A percentile compares a stretch with the other conserved stretches of the same genome.
Evolutionary conservation across 805 yeast genomes (phyloP).

Genomic region (Pichia nanzhaoensis): DNA sequence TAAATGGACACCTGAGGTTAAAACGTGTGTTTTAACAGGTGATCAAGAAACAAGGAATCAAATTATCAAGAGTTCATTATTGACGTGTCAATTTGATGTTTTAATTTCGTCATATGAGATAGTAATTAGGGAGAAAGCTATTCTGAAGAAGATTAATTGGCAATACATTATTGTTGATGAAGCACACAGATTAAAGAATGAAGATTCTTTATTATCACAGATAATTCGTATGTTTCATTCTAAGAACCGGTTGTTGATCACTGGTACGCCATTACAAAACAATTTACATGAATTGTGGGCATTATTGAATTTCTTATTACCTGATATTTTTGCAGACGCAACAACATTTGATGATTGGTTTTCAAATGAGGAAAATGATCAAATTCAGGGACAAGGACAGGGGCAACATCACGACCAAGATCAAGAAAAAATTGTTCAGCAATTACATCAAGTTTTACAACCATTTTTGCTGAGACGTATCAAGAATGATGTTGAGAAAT

Average conservation of each 20-base stretch:
- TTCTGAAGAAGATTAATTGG: conserved; percentile 64
- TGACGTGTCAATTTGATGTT: conserved; percentile 65
- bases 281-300: conserved; percentile 82
- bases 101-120: conserved; percentile 69
- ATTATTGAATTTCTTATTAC: conserved; percentile 63
- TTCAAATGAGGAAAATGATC: conserved; percentile 27
- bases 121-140: conserved; percentile 65
- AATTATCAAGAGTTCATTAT: conserved; percentile 42
- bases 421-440: conserved; percentile 42
- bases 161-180: conserved; percentile 74
- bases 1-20: conserved; percentile 76
- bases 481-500: conserved; percentile 75
- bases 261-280: conserved; percentile 80
- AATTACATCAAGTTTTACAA: conserved; percentile 66
- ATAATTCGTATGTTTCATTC: conserved; percentile 69
- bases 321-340: conserved; percentile 71
- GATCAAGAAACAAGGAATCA: conserved; percentile 60
- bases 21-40: conserved; percentile 65
- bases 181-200: conserved; percentile 79
- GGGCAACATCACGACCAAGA: not conserved
- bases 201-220: conserved; percentile 64
- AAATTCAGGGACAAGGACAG: too few relatives aligned
- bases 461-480: conserved; percentile 74
- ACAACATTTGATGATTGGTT: conserved; percentile 77
- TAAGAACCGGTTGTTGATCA: conserved; percentile 60